Conservation (phyloP, 2,329 filamentous ascomycete genomes). For the Colletotrichum simmondsii region DNA sequence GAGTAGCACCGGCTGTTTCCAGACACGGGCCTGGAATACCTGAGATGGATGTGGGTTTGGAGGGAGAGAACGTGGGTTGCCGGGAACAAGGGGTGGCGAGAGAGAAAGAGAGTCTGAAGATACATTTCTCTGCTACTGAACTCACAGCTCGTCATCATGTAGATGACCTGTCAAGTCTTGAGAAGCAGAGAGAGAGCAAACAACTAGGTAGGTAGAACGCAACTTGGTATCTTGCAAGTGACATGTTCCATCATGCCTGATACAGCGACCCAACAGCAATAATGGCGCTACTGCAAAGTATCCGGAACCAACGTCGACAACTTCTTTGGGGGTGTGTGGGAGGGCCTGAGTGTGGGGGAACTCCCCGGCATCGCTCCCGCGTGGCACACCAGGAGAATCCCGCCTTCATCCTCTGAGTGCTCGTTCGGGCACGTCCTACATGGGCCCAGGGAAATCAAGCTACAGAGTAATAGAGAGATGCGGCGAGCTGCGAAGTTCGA, state of each 20-base stretch:
- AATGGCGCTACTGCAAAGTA: background rate
- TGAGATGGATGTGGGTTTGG: background rate
- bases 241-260: background rate
- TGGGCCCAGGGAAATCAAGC: background rate
- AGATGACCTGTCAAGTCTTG: background rate
- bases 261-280: background rate
- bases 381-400: slow-evolving; percentile 24
- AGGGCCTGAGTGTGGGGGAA: slow-evolving; percentile 21
- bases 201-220: background rate
- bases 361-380: slow-evolving; percentile 29
- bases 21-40: background rate
- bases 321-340: no score
- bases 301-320: background rate
- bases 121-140: background rate
- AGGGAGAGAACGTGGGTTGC: background rate
- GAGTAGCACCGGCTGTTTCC: background rate
- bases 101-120: background rate
- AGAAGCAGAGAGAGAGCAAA: background rate
- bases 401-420: background rate
- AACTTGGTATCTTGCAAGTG: background rate
- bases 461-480: background rate
- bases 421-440: slow-evolving; percentile 18
- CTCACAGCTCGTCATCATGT: background rate
- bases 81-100: background rate
- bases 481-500: slow-evolving; percentile 25